Evolutionary conservation across 768 basidiomycete species (phyloP), one percentile per base, ranked within the genome.

Genomic region (Tubosaeta sp.): DNA sequence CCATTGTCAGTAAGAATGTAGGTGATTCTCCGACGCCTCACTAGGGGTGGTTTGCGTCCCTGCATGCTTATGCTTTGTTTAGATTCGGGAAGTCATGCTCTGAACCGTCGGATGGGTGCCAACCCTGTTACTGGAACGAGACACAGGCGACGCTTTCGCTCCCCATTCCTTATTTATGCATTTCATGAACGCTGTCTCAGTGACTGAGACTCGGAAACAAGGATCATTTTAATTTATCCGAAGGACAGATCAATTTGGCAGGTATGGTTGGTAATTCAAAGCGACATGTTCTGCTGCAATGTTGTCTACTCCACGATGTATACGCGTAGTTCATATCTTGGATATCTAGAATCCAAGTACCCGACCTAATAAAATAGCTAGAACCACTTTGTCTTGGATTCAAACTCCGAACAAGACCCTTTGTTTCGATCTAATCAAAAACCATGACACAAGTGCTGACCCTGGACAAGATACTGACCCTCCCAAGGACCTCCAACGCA

Each of bases 1-100:
- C 83, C 49, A 79, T 86, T 57, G 79, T 86, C 59, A 84, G 79
- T 75, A 82, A 77, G 60, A 86, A 84, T 54, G 84, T 86, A 71
- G 73, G 84, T 83, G 22, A 46, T 49, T 42, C 44, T 31, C 47
- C 48, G 53, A 43, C 7, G n/a, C 44, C 16, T n/a, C 21, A 16
- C 14, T 43, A 32, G 31, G 34, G 51, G 49, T 14, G 18, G 29
- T 22, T 30, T 22, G 34, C 41, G 49, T 35, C 25, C 32, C 49
- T 42, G 34, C 49, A 49, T 27, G 29, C 39, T 54, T 39, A 31
- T 19, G 13, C 38, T 11, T 10, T 25, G 41, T 45, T 39, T 39
- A 80, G 79, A 80, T 80, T 56, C 77, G 78, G 47, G 69, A 73
- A 49, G 74, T 79, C 46, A 75, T 79, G 77, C 65, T 80, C 42